A percentile compares a stretch with the other conserved stretches of the same genome.
phyloP scores from a whole-genome alignment of 768 basidiomycete genomes.

The Epithele typhae region DNA sequence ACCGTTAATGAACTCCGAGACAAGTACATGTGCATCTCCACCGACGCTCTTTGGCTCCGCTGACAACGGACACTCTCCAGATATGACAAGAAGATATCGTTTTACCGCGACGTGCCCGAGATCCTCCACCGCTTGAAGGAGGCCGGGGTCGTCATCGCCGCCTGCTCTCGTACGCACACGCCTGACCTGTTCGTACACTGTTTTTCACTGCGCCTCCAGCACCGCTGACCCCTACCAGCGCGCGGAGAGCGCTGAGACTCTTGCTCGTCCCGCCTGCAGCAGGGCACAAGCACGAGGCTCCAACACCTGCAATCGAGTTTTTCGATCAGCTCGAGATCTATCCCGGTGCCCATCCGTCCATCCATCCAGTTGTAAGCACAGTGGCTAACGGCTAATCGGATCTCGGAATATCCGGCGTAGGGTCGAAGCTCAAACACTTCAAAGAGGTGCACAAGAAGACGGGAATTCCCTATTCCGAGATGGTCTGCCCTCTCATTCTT shows the following conservation, averaged over 20 bases:
- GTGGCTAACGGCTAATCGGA: no score
- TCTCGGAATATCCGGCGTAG: no score
- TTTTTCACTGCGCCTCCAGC: no score
- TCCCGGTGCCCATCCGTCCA: conserved; percentile 39
- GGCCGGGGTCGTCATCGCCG: conserved; percentile 54
- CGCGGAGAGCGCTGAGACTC: conserved; percentile 66
- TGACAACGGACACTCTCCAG: conserved; percentile 27
- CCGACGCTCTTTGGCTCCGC: not conserved
- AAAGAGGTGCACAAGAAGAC: conserved; percentile 55
- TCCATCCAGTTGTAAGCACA: no score
- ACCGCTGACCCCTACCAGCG: conserved; percentile 39
- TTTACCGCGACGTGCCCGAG: conserved; percentile 73
- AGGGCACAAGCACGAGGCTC: conserved; percentile 27
- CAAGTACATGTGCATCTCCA: conserved; percentile 26
- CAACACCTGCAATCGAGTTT: conserved; percentile 49
- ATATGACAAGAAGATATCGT: conserved; percentile 51
- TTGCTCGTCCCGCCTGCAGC: conserved; percentile 45
- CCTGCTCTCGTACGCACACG: conserved; percentile 70
- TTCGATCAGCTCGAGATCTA: conserved; percentile 76
- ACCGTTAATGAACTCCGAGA: conserved; percentile 48
- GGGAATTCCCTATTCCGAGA: conserved; percentile 47
- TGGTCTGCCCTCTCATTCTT: conserved; percentile 31
- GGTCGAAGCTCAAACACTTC: conserved; percentile 83
- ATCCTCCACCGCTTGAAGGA: conserved; percentile 59
- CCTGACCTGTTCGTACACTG: conserved; percentile 56